Base-by-base conservation (phyloP, 164 flowering plant species). In the Nymphaea colorata region DNA sequence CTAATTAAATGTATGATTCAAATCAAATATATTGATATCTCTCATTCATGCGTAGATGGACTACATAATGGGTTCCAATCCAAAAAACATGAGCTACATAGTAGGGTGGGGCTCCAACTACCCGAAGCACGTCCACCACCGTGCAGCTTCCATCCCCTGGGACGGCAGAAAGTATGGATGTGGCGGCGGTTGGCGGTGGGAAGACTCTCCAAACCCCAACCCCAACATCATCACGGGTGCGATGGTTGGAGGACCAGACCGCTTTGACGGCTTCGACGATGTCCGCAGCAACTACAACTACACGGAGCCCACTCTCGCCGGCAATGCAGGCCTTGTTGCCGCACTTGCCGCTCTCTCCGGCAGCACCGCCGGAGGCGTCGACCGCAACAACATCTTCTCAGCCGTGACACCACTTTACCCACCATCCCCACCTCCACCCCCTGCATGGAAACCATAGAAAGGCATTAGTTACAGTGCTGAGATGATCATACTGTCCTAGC, bases 171-270 rank as follows among this genome's bases (percentile, higher is more conserved):
- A 68, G 6, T 82, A 88, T 80, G 74, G 86, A 0, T 93, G 98
- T 77, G 77, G 76, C 0, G 87, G 79, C 0, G 98, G 98, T 68
- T 83, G 77, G 79, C 74, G 73, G 68, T 93, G 91, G 91, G 71
- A 77, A 0, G 82, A 86, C 66, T 72, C 71, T 47, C 16, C 4
- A 0, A 74, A 76, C 14, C 80, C 91, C 0, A 93, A 93, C 67
- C 96, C 96, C 0, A 67, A 90, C 76, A 82, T 66, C 72, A 74
- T 93, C 42, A 74, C 73, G 1, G 96, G 98, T n/a, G 98, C 96
- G 59, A 88, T 93, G 98, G 98, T 93, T 15, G 93, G 86, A 15
- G 96, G 98, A 7, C 98, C 98, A 0, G 90, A 88, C 66, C 66
- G 66, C 61, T 79, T 77, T 15, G 98, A 93, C 72, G 66, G 73